Conservation (phyloP, 495 filamentous ascomycete species). For the Neurospora sublineolata region DNA sequence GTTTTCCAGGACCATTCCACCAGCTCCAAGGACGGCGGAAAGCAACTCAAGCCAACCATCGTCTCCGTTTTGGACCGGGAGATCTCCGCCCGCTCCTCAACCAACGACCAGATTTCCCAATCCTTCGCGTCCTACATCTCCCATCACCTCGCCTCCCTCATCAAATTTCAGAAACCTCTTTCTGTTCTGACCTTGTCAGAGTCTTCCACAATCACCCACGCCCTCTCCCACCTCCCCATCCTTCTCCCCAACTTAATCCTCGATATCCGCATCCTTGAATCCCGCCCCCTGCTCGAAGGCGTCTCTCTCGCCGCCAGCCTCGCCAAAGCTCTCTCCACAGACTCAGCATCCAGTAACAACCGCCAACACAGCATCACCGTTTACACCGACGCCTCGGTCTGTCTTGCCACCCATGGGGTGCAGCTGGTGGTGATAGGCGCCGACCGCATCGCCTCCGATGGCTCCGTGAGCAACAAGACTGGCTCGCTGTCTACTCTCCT, state of each 20-base stretch:
- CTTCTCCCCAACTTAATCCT: slow-evolving; percentile 12
- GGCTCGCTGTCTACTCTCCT: slow-evolving; percentile 48
- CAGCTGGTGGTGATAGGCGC: slow-evolving; percentile 51
- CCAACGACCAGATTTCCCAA: slow-evolving; percentile 19
- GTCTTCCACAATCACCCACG: slow-evolving; percentile 45
- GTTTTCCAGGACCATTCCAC: not conserved
- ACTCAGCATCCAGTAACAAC: slow-evolving; percentile 3
- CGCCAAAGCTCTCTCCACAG: slow-evolving; percentile 19
- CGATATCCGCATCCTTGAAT: slow-evolving; percentile 51
- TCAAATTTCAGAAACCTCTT: slow-evolving; percentile 15
- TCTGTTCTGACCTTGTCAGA: slow-evolving; percentile 47
- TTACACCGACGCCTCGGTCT: slow-evolving; percentile 50
- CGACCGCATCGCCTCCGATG: slow-evolving; percentile 45
- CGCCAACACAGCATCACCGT: slow-evolving; percentile 31
- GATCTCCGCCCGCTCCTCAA: slow-evolving; percentile 33
- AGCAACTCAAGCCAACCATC: slow-evolving; percentile 9
- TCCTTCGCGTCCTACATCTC: slow-evolving; percentile 1
- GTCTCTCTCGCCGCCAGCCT: slow-evolving; percentile 42
- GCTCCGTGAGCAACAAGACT: slow-evolving; percentile 55
- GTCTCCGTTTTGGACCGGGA: not conserved
- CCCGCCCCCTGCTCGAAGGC: slow-evolving; percentile 55
- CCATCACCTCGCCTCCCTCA: slow-evolving; percentile 1
- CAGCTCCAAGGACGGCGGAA: slow-evolving; percentile 23
- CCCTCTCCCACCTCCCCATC: slow-evolving; percentile 15
- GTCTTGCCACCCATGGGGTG: slow-evolving; percentile 33